Percentiles rank a stretch among this genome's conserved stretches.
Conservation (phyloP, 2,329 filamentous ascomycete genomes). For the Sarocladium strictum region DNA sequence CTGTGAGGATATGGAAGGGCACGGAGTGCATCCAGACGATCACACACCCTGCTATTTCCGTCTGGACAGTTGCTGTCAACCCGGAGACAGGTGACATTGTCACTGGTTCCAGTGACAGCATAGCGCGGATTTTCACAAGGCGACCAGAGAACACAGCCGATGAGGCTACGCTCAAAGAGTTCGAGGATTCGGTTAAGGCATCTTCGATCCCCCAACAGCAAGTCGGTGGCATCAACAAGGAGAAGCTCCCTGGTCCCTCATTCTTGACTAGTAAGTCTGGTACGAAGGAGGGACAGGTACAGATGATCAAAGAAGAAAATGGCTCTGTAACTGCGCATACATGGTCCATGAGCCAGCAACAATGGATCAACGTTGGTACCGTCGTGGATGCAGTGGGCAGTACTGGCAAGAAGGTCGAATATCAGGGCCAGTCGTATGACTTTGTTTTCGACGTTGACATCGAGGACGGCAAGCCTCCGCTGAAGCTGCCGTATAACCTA, state of each 20-base stretch:
- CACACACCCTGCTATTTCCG: conserved; percentile 92
- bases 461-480: conserved; percentile 83
- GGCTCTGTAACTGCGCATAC: conserved; percentile 81
- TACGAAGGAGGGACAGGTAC: conserved; percentile 93
- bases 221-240: conserved; percentile 79
- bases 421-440: conserved; percentile 85
- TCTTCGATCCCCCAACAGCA: conserved; percentile 87
- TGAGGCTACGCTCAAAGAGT: conserved; percentile 60
- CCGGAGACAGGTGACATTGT: conserved; percentile 82
- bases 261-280: conserved; percentile 77
- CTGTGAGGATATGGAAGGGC: conserved; percentile 81
- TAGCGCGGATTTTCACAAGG: conserved; percentile 79
- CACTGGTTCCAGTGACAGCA: conserved; percentile 84
- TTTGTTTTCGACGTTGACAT: conserved; percentile 97
- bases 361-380: conserved; percentile 89
- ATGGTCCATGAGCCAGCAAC: conserved; percentile 66
- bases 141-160: conserved; percentile 64
- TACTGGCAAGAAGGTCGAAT: conserved; percentile 68
- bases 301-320: conserved; percentile 80
- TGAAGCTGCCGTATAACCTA: conserved; percentile 92
- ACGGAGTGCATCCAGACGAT: conserved; percentile 87
- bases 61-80: conserved; percentile 88
- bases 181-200: conserved; percentile 74
- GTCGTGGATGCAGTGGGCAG: conserved; percentile 87
- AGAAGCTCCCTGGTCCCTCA: conserved; percentile 81